A percentile compares a stretch with the other conserved stretches of the same genome.
Evolutionary conservation across 352 stramenopile species (phyloP).

Genomic region (Phytopythium oedochilum): DNA sequence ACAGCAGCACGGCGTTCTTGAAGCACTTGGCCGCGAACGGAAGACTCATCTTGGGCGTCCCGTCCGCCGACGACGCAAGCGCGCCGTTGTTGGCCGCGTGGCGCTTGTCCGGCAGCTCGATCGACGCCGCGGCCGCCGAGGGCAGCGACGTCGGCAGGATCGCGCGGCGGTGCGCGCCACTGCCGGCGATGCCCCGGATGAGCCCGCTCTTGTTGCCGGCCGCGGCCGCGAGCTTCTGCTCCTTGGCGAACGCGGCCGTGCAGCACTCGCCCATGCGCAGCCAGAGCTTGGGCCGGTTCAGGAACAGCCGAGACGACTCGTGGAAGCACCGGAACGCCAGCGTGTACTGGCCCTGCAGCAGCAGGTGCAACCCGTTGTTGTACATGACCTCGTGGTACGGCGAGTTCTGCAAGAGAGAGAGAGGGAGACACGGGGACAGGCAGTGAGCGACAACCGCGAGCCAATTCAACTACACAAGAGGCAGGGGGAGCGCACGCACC

Average conservation of each 20-base stretch:
- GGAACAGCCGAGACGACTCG: slow-evolving; percentile 83
- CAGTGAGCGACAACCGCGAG: no score
- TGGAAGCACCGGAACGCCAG: slow-evolving; percentile 89
- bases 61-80: slow-evolving; percentile 25
- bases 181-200: slow-evolving; percentile 74
- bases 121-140: slow-evolving; percentile 51
- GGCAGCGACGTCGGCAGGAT: slow-evolving; percentile 70
- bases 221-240: slow-evolving; percentile 47
- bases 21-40: slow-evolving; percentile 86
- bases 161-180: slow-evolving; percentile 76
- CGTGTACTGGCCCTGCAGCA: slow-evolving; percentile 78
- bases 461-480: no score
- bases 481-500: slow-evolving; percentile 4
- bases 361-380: slow-evolving; percentile 89
- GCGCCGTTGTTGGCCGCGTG: slow-evolving; percentile 29
- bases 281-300: slow-evolving; percentile 91
- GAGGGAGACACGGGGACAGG: background rate
- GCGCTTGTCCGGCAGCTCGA: slow-evolving; percentile 61
- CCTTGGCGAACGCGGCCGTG: slow-evolving; percentile 76
- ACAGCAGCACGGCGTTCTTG: slow-evolving; percentile 83
- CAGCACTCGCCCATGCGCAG: slow-evolving; percentile 90
- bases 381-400: slow-evolving; percentile 89
- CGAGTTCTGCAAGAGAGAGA: slow-evolving; percentile 34
- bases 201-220: slow-evolving; percentile 79
- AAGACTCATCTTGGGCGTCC: slow-evolving; percentile 72